phyloP scores from a whole-genome alignment of 768 basidiomycete genomes.

The Mycena venus region DNA sequence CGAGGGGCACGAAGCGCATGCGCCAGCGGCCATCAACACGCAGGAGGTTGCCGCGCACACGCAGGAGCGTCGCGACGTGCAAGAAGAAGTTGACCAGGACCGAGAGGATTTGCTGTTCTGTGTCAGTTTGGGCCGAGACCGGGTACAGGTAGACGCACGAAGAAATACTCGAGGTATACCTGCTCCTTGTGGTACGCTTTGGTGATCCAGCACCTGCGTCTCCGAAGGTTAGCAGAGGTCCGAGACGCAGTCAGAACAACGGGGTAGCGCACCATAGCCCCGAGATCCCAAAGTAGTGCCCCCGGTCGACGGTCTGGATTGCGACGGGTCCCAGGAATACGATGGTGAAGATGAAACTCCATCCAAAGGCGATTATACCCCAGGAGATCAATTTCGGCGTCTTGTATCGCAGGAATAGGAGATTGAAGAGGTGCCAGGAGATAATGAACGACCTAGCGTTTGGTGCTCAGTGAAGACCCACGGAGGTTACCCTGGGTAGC shows the following conservation, averaged over 20 bases:
- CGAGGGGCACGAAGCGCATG: constrained; percentile 37
- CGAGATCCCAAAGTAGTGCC: constrained; percentile 56
- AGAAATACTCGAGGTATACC: constrained; percentile 55
- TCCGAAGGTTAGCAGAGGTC: background rate
- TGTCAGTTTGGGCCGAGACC: background rate
- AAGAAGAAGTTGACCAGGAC: constrained; percentile 40
- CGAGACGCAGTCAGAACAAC: background rate
- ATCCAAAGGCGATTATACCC: constrained; percentile 35
- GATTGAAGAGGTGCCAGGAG: constrained; percentile 34
- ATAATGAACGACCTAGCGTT: constrained; percentile 30
- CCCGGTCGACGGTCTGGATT: constrained; percentile 44
- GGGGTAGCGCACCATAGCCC: constrained; percentile 47
- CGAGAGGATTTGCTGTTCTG: constrained; percentile 39
- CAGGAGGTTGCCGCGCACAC: constrained; percentile 47
- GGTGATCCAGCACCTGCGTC: constrained; percentile 58
- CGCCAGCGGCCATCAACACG: constrained; percentile 35
- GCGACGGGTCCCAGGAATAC: constrained; percentile 52
- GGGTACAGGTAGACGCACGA: constrained; percentile 41
- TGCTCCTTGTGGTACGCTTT: constrained; percentile 50
- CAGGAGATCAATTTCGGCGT: constrained; percentile 40
- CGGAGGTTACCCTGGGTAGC: background rate
- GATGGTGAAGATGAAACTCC: constrained; percentile 47
- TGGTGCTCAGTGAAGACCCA: background rate
- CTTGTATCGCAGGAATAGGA: constrained; percentile 52
- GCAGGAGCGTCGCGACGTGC: constrained; percentile 41